These are phyloP conservation scores for Plasmodium ovale DNA, from an alignment of 169 alveolate genomes.

Conservation along the genomic window DNA sequence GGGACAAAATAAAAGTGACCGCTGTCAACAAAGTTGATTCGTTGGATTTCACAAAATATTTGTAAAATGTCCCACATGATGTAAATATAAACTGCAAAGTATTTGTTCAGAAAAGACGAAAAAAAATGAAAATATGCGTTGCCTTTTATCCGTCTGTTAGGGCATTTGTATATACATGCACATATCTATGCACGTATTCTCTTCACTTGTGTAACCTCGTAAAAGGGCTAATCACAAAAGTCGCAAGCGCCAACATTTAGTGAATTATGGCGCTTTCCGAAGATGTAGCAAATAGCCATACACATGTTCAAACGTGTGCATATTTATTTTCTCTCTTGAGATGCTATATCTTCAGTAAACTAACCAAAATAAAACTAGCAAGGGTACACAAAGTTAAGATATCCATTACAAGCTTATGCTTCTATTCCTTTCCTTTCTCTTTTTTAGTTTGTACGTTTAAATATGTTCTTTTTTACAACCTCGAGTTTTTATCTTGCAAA, in stretches of 20 bases:
- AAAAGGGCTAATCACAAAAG: too few relatives aligned
- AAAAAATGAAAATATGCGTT: neutral
- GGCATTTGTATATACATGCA: neutral
- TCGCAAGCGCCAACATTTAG: too few relatives aligned
- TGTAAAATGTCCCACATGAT: constrained; percentile 62
- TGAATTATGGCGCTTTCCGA: too few relatives aligned
- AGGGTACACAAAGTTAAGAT: constrained; percentile 28
- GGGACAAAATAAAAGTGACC: constrained; percentile 48
- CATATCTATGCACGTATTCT: neutral
- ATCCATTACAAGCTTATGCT: constrained; percentile 60
- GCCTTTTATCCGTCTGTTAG: too few relatives aligned
- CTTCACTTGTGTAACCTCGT: neutral
- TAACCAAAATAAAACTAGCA: constrained; percentile 40
- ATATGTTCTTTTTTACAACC: neutral
- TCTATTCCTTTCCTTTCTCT: constrained; percentile 8
- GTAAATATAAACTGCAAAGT: constrained; percentile 51
- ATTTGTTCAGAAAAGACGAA: constrained; percentile 7
- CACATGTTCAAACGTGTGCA: neutral
- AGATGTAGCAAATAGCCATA: too few relatives aligned
- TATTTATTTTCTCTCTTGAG: neutral
- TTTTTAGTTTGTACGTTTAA: neutral
- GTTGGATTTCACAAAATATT: constrained; percentile 38
- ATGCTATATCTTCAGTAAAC: neutral
- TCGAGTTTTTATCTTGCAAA: too few relatives aligned
- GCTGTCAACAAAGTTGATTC: constrained; percentile 61